A percentile compares a stretch with the other conserved stretches of the same genome.
Conservation (phyloP, 169 alveolate species). For the Plasmodium chabaudi region DNA sequence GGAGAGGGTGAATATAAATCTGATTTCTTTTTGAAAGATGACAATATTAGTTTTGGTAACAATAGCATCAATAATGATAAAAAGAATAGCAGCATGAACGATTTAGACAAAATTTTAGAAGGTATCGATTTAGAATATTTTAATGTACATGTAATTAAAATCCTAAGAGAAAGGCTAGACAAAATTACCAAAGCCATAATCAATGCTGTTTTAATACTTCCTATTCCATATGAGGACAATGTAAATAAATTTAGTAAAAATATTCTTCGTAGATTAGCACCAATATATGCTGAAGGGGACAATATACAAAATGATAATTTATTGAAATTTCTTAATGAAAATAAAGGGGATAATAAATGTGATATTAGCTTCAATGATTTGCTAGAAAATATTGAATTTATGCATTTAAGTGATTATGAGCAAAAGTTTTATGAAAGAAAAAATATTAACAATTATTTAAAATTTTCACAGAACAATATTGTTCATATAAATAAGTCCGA, state of each 20-base stretch:
- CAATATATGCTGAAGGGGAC: slow-evolving; percentile 69
- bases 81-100: neutral
- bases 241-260: slow-evolving; percentile 36
- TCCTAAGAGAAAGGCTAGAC: slow-evolving; percentile 18
- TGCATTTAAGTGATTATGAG: slow-evolving; percentile 67
- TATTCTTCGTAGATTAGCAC: slow-evolving; percentile 60
- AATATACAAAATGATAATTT: slow-evolving; percentile 47
- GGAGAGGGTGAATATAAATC: neutral
- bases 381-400: slow-evolving; percentile 52
- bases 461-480: slow-evolving; percentile 26
- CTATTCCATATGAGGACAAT: slow-evolving; percentile 62
- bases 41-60: neutral
- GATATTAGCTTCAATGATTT: slow-evolving; percentile 48
- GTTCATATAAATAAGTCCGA: slow-evolving; percentile 54
- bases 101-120: slow-evolving; percentile 24
- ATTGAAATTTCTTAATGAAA: slow-evolving; percentile 40
- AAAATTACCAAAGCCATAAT: slow-evolving; percentile 51
- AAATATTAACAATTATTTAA: slow-evolving; percentile 8
- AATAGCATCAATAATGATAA: neutral
- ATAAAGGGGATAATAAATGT: slow-evolving; percentile 12
- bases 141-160: slow-evolving; percentile 25
- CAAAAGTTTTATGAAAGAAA: slow-evolving; percentile 71
- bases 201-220: slow-evolving; percentile 54
- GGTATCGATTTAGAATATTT: slow-evolving; percentile 26
- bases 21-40: slow-evolving; percentile 20